Evolutionary conservation across 805 yeast species (phyloP).

Genomic region (Metschnikowia henanensis): DNA sequence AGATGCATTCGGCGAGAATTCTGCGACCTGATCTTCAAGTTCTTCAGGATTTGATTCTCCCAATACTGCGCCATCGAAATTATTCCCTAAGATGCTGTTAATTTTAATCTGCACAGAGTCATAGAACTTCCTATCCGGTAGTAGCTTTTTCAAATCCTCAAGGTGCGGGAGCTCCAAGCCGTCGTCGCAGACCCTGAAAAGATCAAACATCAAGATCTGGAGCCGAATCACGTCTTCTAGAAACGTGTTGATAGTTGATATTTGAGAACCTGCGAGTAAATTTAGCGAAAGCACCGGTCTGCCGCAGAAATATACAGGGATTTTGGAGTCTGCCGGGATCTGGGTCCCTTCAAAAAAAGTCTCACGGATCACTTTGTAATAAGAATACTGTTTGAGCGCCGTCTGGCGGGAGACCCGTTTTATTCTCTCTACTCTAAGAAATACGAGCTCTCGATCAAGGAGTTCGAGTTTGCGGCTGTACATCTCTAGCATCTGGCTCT

Average conservation of each 20-base stretch:
- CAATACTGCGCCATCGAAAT: no score
- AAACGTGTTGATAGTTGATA: conserved; percentile 21
- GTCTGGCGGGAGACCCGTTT: conserved; percentile 27
- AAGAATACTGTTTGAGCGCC: conserved; percentile 21
- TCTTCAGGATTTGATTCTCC: not conserved
- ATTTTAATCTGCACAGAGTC: conserved; percentile 37
- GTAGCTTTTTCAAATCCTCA: conserved; percentile 17
- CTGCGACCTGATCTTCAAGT: not conserved
- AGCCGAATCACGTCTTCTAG: conserved; percentile 24
- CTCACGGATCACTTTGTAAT: conserved; percentile 29
- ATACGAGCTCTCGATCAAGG: conserved; percentile 6
- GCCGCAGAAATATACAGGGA: conserved; percentile 20
- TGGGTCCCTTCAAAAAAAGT: conserved; percentile 1
- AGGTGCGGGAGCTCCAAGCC: conserved; percentile 20
- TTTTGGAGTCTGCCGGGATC: not conserved
- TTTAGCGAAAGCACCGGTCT: conserved; percentile 30
- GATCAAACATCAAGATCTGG: conserved; percentile 16
- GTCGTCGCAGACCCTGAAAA: conserved; percentile 15
- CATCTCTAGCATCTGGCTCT: conserved; percentile 1
- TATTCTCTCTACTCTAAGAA: conserved; percentile 14
- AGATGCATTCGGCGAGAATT: not conserved
- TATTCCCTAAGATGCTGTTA: conserved; percentile 23
- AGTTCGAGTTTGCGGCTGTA: conserved; percentile 9
- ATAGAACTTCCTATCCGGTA: conserved; percentile 25
- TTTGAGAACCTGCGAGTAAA: conserved; percentile 28